Percentiles rank a stretch among this genome's conserved stretches.
Evolutionary conservation across 805 yeast genomes (phyloP).

Genomic region (Brettanomyces sp.): DNA sequence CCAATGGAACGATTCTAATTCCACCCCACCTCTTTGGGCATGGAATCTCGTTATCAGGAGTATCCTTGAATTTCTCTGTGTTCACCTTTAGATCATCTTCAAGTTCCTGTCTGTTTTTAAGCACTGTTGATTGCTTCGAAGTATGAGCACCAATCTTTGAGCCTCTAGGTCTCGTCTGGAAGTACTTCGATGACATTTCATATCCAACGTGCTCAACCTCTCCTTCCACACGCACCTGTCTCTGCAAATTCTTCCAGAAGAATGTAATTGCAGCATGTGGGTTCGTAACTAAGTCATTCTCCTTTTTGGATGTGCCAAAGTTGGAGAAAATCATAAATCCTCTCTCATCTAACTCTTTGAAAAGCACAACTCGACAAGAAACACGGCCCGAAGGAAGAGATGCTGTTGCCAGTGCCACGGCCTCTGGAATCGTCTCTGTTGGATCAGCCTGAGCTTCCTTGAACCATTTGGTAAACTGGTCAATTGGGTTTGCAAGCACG

Average conservation of each 20-base stretch:
- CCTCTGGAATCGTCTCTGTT: constrained; percentile 64
- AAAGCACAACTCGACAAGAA: constrained; percentile 71
- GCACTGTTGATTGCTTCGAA: constrained; percentile 69
- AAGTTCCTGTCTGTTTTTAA: constrained; percentile 50
- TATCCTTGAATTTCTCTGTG: constrained; percentile 48
- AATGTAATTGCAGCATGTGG: constrained; percentile 77
- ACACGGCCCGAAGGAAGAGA: constrained; percentile 84
- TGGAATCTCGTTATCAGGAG: constrained; percentile 54
- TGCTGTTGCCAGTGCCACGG: constrained; percentile 83
- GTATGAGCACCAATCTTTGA: constrained; percentile 97
- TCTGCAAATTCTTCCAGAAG: constrained; percentile 85
- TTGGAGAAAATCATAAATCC: constrained; percentile 89
- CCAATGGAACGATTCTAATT: constrained; percentile 74
- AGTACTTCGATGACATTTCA: constrained; percentile 72
- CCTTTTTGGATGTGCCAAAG: constrained; percentile 83
- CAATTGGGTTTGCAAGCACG: constrained; percentile 51
- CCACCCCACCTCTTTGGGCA: constrained; percentile 98
- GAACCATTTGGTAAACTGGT: constrained; percentile 81
- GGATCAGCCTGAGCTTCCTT: constrained; percentile 52
- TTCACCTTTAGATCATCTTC: constrained; percentile 39
- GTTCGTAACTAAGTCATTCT: constrained; percentile 59
- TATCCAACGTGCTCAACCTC: constrained; percentile 59
- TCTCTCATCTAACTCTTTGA: constrained; percentile 78
- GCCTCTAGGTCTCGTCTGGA: constrained; percentile 82
- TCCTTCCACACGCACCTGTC: constrained; percentile 94